These are phyloP conservation scores for Debaryomyces nepalensis DNA, from an alignment of 1,139 yeast genomes.

Conservation along the genomic window DNA sequence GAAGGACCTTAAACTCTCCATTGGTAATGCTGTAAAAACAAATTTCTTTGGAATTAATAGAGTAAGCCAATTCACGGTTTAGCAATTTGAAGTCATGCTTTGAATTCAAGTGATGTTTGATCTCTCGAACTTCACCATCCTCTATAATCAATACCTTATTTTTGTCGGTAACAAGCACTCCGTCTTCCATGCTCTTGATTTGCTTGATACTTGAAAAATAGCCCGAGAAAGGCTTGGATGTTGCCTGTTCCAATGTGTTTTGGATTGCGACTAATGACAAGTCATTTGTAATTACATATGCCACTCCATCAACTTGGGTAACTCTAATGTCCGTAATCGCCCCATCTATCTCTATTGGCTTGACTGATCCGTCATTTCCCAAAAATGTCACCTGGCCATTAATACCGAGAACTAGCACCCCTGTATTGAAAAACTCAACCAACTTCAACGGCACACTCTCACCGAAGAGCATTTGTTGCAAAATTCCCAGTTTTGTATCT, in stretches of 20 bases:
- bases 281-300: constrained; percentile 20
- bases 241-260: not conserved
- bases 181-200: constrained; percentile 26
- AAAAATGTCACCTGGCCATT: constrained; percentile 19
- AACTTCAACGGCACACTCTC: constrained; percentile 20
- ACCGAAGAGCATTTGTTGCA: constrained; percentile 19
- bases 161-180: constrained; percentile 23
- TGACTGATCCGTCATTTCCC: constrained; percentile 10
- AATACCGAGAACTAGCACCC: constrained; percentile 25
- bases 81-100: constrained; percentile 13
- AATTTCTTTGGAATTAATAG: not conserved
- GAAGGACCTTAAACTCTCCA: not conserved
- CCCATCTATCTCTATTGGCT: not conserved
- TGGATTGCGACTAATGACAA: not conserved
- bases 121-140: constrained; percentile 8
- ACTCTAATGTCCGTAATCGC: constrained; percentile 10
- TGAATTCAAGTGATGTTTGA: constrained; percentile 22
- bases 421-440: constrained; percentile 22
- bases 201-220: constrained; percentile 11
- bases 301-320: constrained; percentile 19
- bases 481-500: constrained; percentile 25
- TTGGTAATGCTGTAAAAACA: constrained; percentile 2
- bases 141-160: constrained; percentile 20
- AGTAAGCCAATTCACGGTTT: constrained; percentile 2
- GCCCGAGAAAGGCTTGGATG: not conserved